Evolutionary conservation across 2,329 filamentous ascomycete genomes (phyloP).

Genomic region (Furcasterigmium furcatum): DNA sequence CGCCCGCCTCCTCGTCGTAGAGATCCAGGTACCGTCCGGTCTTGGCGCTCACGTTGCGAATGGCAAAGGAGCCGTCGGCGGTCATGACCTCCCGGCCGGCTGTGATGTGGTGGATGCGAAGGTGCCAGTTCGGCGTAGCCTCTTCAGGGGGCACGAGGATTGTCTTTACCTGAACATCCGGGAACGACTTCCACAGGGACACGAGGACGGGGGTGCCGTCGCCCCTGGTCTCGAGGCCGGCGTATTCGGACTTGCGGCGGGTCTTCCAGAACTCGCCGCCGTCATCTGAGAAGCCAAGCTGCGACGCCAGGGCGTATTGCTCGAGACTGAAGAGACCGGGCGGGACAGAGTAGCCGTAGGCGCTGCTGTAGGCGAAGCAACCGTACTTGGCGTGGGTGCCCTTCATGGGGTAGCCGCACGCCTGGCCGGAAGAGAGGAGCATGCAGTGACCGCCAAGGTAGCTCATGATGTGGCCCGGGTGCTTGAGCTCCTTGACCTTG

Average conservation of each 20-base stretch:
- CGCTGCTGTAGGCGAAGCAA: constrained; percentile 72
- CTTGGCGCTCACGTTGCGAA: constrained; percentile 48
- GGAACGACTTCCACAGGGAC: constrained; percentile 68
- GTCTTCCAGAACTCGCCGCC: constrained; percentile 78
- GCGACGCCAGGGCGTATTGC: constrained; percentile 72
- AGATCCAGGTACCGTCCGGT: constrained; percentile 48
- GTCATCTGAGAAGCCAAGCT: constrained; percentile 74
- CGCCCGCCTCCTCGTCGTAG: constrained; percentile 37
- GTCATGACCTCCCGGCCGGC: constrained; percentile 62
- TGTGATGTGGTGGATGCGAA: constrained; percentile 60
- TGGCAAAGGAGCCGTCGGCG: constrained; percentile 73
- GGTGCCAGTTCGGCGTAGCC: constrained; percentile 64
- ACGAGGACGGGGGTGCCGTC: constrained; percentile 57
- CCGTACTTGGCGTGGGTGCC: constrained; percentile 81
- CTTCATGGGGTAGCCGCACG: constrained; percentile 80
- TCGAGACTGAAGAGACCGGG: constrained; percentile 73
- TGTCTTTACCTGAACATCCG: constrained; percentile 63
- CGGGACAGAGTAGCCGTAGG: constrained; percentile 75
- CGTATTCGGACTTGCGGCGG: constrained; percentile 63
- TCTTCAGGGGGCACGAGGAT: constrained; percentile 61
- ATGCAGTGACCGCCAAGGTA: constrained; percentile 72
- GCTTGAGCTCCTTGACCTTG: constrained; percentile 55
- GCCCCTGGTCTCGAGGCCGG: constrained; percentile 56
- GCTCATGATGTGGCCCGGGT: constrained; percentile 72
- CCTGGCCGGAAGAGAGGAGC: constrained; percentile 72